phyloP scores from a whole-genome alignment of 495 filamentous ascomycete genomes.

The Hypoxylon lienhwacheense region DNA sequence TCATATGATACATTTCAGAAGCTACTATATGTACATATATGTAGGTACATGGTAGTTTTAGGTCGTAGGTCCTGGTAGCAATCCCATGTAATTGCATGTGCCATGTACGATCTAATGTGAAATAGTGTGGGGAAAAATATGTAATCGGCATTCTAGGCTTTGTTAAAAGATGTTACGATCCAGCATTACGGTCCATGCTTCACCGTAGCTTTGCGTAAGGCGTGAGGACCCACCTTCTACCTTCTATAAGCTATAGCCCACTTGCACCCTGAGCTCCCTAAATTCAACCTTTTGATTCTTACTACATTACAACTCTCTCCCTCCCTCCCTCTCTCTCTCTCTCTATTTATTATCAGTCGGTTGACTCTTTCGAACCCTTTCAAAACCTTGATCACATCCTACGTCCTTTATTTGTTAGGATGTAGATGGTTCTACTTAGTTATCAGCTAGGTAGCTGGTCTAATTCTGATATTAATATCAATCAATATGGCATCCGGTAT shows the following conservation, averaged over 20 bases:
- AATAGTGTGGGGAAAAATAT: background rate
- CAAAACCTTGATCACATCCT: constrained; percentile 1
- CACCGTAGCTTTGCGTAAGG: constrained; percentile 9
- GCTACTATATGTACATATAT: too few species aligned
- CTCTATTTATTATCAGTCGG: background rate
- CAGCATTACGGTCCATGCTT: constrained; percentile 14
- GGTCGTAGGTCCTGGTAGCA: background rate
- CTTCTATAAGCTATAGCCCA: too few species aligned
- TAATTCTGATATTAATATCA: constrained; percentile 7
- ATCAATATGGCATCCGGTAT: constrained; percentile 31
- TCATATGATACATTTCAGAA: too few species aligned
- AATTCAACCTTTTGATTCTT: constrained; percentile 4
- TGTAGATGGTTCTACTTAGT: constrained; percentile 17
- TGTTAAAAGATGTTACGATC: constrained; percentile 8
- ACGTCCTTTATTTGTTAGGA: constrained; percentile 1
- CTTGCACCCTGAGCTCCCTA: too few species aligned
- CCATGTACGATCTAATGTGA: too few species aligned
- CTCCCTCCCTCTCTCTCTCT: background rate
- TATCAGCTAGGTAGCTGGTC: constrained; percentile 19
- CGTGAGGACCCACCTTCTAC: constrained; percentile 1
- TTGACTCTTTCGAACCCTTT: background rate
- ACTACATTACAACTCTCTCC: too few species aligned
- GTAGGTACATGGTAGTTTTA: too few species aligned
- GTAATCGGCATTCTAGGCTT: constrained; percentile 18
- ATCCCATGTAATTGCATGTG: background rate